Percentiles rank a stretch among this genome's conserved stretches.
Evolutionary conservation across 768 basidiomycete genomes (phyloP).

Genomic region (Tylopilus subfusipes): DNA sequence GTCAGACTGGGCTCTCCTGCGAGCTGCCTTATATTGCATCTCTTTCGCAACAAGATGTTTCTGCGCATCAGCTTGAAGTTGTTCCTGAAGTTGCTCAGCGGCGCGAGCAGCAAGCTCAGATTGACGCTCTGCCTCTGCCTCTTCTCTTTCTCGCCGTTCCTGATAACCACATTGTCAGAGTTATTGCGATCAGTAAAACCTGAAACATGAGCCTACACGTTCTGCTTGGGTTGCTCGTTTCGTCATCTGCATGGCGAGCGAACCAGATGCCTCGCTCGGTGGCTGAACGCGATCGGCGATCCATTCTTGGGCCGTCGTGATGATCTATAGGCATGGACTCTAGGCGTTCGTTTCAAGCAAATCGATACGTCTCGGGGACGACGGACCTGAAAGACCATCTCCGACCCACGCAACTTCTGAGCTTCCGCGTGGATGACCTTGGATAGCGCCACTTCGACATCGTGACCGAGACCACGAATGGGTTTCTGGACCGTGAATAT

Average conservation of each 20-base stretch:
- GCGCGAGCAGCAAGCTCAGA: constrained; percentile 47
- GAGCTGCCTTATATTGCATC: constrained; percentile 46
- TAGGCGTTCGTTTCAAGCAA: neutral
- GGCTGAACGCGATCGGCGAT: constrained; percentile 54
- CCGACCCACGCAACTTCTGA: constrained; percentile 60
- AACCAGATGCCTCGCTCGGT: constrained; percentile 57
- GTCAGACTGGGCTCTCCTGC: constrained; percentile 66
- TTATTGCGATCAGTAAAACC: neutral
- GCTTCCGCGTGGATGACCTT: constrained; percentile 64
- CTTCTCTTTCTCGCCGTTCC: constrained; percentile 53
- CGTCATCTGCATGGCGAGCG: constrained; percentile 77
- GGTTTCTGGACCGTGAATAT: constrained; percentile 68
- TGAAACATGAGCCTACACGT: constrained; percentile 39
- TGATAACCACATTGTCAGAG: constrained; percentile 23
- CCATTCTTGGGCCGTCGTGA: constrained; percentile 71
- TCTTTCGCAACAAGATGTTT: constrained; percentile 46
- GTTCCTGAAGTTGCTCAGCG: constrained; percentile 59
- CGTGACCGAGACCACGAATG: constrained; percentile 50
- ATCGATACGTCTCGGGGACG: neutral
- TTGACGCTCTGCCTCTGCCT: constrained; percentile 52
- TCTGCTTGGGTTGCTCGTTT: constrained; percentile 69
- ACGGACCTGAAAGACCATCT: constrained; percentile 76
- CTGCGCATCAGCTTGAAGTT: constrained; percentile 64
- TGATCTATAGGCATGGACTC: constrained; percentile 47
- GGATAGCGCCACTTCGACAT: constrained; percentile 54